Conservation (phyloP, 495 filamentous ascomycete genomes). For the Xylaria longipes region DNA sequence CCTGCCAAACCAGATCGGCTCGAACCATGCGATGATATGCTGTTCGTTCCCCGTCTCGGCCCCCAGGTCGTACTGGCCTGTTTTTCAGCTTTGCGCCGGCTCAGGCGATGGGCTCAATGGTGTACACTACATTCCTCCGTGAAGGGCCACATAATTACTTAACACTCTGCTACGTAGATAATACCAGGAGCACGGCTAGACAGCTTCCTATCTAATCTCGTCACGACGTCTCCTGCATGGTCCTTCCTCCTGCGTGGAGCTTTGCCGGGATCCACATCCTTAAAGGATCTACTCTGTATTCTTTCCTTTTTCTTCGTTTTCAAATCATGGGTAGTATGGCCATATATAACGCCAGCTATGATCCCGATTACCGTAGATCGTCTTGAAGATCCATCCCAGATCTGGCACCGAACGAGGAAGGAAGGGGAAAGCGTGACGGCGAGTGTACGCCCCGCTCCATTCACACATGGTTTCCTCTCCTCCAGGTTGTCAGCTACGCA, state of each 20-base stretch:
- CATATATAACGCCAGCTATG: neutral
- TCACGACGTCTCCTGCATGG: slow-evolving; percentile 8
- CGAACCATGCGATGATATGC: neutral
- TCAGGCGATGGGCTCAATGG: neutral
- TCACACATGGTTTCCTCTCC: neutral
- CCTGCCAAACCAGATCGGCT: slow-evolving; percentile 16
- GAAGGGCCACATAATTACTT: neutral
- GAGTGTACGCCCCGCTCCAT: neutral
- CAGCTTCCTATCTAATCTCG: neutral
- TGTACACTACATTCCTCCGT: too few species aligned
- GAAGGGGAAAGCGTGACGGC: neutral
- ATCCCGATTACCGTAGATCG: neutral
- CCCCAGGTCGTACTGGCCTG: neutral
- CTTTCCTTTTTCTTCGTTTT: slow-evolving; percentile 1
- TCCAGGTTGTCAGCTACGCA: neutral
- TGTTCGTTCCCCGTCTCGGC: neutral
- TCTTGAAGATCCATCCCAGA: neutral
- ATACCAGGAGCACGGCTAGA: neutral
- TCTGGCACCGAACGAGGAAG: neutral
- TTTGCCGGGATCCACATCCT: slow-evolving; percentile 18
- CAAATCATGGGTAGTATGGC: neutral
- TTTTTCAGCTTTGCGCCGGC: neutral
- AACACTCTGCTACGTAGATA: neutral
- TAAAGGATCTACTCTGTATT: neutral
- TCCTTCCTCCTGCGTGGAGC: slow-evolving; percentile 9